Percentiles rank a stretch among this genome's conserved stretches.
These are phyloP conservation scores for Ustilago loliicola DNA, from an alignment of 1,284 basidiomycete species.

Conservation along the genomic window DNA sequence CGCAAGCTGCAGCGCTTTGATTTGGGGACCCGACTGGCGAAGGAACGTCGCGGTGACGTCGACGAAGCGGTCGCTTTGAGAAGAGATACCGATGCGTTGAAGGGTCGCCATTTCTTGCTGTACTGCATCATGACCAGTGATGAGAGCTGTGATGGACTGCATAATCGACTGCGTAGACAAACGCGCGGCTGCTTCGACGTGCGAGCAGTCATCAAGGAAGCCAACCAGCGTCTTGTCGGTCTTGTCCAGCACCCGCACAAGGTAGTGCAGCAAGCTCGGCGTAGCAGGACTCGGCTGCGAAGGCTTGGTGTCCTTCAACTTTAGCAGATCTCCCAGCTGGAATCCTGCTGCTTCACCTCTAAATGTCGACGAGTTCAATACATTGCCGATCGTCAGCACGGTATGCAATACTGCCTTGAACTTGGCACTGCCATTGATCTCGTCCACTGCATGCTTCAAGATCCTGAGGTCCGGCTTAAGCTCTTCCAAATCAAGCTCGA, in stretches of 20 bases:
- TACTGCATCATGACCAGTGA: constrained; percentile 45
- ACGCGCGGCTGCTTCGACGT: constrained; percentile 79
- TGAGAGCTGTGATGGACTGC: constrained; percentile 39
- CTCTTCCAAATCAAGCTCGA: constrained; percentile 86
- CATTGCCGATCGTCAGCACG: constrained; percentile 83
- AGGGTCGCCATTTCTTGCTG: constrained; percentile 45
- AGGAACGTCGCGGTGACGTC: constrained; percentile 42
- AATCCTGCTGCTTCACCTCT: constrained; percentile 87
- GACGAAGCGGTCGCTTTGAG: constrained; percentile 53
- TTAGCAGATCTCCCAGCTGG: constrained; percentile 82
- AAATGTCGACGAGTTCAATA: constrained; percentile 83
- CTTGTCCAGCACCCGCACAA: constrained; percentile 81
- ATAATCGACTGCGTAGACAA: constrained; percentile 53
- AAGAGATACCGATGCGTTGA: constrained; percentile 42
- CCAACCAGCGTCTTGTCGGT: constrained; percentile 78
- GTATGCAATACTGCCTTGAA: constrained; percentile 78
- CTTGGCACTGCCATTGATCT: constrained; percentile 79
- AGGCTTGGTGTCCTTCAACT: constrained; percentile 88
- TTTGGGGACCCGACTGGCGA: constrained; percentile 29
- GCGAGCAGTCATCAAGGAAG: constrained; percentile 85
- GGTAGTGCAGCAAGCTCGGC: constrained; percentile 87
- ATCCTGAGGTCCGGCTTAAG: constrained; percentile 84
- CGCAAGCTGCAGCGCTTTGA: constrained; percentile 52
- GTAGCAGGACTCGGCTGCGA: constrained; percentile 78
- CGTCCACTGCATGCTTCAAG: constrained; percentile 80